A percentile compares a stretch with the other conserved stretches of the same genome.
These are phyloP conservation scores for Leccinum boreale DNA, from an alignment of 768 basidiomycete species.

Conservation along the genomic window DNA sequence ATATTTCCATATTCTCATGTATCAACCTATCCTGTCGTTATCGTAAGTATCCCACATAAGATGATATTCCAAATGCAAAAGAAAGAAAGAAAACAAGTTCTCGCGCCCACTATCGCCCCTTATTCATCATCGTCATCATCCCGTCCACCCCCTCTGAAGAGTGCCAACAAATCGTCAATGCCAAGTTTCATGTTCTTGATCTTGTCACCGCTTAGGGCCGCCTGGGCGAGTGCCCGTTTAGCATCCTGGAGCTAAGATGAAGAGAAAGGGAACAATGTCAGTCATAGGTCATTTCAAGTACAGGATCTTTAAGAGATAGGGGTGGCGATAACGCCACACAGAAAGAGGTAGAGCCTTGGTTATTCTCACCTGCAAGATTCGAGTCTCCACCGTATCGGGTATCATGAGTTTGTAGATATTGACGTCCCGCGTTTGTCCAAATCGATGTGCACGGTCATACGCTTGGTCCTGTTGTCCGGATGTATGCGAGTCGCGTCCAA, in stretches of 20 bases:
- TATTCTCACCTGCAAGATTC: slow-evolving; percentile 63
- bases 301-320: neutral
- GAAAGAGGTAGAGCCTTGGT: neutral
- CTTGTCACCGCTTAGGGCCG: slow-evolving; percentile 86
- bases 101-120: neutral
- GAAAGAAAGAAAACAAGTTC: neutral
- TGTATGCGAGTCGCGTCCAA: neutral
- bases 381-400: slow-evolving; percentile 81
- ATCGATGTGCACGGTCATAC: slow-evolving; percentile 87
- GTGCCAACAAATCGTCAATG: slow-evolving; percentile 79
- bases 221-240: slow-evolving; percentile 80
- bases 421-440: slow-evolving; percentile 84
- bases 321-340: no score
- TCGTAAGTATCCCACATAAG: neutral
- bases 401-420: slow-evolving; percentile 90
- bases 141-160: slow-evolving; percentile 61
- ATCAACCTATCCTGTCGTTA: neutral
- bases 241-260: slow-evolving; percentile 73
- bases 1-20: neutral
- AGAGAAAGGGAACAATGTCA: neutral
- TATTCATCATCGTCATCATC: slow-evolving; percentile 53
- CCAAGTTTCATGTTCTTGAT: slow-evolving; percentile 81
- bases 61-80: neutral
- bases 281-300: neutral
- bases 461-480: slow-evolving; percentile 69